Evolutionary conservation across 2,329 filamentous ascomycete species (phyloP), one percentile per base, ranked within the genome.

Genomic region (Diaporthe australafricana): DNA sequence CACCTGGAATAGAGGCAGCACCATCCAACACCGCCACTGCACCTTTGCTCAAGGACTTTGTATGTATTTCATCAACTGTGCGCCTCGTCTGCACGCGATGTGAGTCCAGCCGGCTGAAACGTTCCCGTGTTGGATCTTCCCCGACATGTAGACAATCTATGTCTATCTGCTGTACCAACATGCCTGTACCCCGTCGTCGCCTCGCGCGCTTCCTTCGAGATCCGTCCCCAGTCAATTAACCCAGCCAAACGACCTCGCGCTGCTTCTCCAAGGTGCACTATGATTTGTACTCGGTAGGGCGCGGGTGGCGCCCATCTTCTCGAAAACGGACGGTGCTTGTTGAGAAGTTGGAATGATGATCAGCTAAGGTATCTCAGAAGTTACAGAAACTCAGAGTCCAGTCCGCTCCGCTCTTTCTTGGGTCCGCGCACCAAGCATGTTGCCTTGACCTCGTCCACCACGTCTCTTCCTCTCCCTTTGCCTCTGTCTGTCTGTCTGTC

Each of bases 321-420:
- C 17, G 8, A 17, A 25, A 38, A 11, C 17, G n/a, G 30, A 5
- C 14, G 8, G 38, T n/a, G 27, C 60, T 27, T 30, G 11, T 65
- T 32, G 42, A 48, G 20, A 65, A 65, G 60, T 35, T 50, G 60
- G 17, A 65, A 47, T 50, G 42, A 30, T 69, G 35, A 69, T 40
- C 50, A 68, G 67, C 16, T 69, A 69, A 69, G 67, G 67, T 69
- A 69, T 69, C 67, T 69, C 67, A 69, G 67, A 69, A 69, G 53
- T 60, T 69, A 56, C 67, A 60, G 56, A 52, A 60, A 60, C 32
- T 32, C 60, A 38, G 38, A 50, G 30, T 42, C 63, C 55, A 60
- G 27, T 69, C 67, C 67, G 67, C 67, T 48, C 56, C 53, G 53
- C 67, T 50, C 47, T 35, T n/a, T 25, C 17, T 45, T 25, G 45